Base-by-base conservation (phyloP, 192 early-diverging fungal genomes). In the Cetraspora pellucida region DNA sequence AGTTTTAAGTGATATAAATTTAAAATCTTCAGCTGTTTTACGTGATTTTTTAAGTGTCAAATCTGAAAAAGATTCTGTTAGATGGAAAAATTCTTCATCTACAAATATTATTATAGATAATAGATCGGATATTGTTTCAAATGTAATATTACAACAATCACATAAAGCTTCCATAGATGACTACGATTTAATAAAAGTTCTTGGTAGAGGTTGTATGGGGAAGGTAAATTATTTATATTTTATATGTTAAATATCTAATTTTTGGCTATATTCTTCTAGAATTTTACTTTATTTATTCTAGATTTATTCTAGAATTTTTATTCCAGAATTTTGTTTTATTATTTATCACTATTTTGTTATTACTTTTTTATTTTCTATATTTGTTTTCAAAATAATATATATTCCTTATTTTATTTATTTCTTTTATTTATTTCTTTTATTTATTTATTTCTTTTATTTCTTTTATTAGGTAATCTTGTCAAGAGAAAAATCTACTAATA, bases 161-260 rank as follows among this genome's bases (percentile, higher is more conserved):
- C 80, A 81, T 28, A 82, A 85, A 46, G 64, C 65, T 1, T 73
- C 78, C 0, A 79, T 89, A 6, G 84, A 87, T 3, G 81, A 88
- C 60, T 88, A 86, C 44, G 75, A 87, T 23, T 59, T 88, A 17
- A 79, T 89, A 50, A 85, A 83, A 49, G 88, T 89, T 44, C 82
- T 89, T 17, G 88, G 88, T 16, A 88, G 82, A 75, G 88, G 88
- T 2, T 87, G 86, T 43, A 89, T 87, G 83, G 88, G 88, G 46
- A 89, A 89, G 81, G 87, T 88, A 81, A n/a, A 78, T 27, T 21
- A 44, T 59, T 5, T 19, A 68, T 52, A 75, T 63, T 7, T 45
- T 61, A 50, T 73, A 30, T 58, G 50, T 58, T 45, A n/a, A n/a
- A n/a, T n/a, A n/a, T n/a, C n/a, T n/a, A n/a, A n/a, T n/a, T n/a